Percentiles rank a stretch among this genome's conserved stretches.
Conservation (phyloP, 345 rosid species). For the Rhodomyrtus tomentosa region DNA sequence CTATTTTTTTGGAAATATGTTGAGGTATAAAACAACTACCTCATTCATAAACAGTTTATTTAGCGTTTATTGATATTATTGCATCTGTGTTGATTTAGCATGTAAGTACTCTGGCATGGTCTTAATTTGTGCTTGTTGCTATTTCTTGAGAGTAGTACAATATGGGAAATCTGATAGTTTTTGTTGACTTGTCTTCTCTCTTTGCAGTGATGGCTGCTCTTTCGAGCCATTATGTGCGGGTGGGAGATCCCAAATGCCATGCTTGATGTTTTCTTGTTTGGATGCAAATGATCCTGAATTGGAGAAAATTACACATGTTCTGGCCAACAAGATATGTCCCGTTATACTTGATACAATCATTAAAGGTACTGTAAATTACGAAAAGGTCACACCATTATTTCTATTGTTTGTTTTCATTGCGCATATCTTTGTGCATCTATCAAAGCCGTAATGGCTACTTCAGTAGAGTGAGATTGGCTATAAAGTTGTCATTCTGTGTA, state of each 20-base stretch:
- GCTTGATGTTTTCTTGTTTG: slow-evolving; percentile 56
- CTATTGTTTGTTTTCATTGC: background rate
- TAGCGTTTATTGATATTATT: background rate
- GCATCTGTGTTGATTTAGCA: background rate
- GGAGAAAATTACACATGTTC: slow-evolving; percentile 34
- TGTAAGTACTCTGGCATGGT: background rate
- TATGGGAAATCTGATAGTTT: background rate
- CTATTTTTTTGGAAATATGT: background rate
- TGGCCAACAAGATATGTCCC: slow-evolving; percentile 61
- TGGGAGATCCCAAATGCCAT: slow-evolving; percentile 34
- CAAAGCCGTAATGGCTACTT: background rate
- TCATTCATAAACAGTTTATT: background rate
- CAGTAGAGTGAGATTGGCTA: background rate
- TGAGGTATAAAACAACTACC: background rate
- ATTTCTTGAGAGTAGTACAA: background rate
- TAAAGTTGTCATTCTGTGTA: background rate
- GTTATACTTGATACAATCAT: slow-evolving; percentile 63
- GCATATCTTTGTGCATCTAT: background rate
- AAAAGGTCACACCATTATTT: background rate
- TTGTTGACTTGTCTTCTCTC: slow-evolving; percentile 3
- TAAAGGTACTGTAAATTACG: slow-evolving; percentile 45
- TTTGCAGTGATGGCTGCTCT: slow-evolving; percentile 62
- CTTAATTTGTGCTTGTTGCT: background rate
- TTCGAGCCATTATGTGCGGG: slow-evolving; percentile 34
- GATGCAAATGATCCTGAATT: slow-evolving; percentile 26